Evolutionary conservation across 371 early-diverging fungal genomes (phyloP), one percentile per base, ranked within the genome.

Genomic region (Batkoa obscura): DNA sequence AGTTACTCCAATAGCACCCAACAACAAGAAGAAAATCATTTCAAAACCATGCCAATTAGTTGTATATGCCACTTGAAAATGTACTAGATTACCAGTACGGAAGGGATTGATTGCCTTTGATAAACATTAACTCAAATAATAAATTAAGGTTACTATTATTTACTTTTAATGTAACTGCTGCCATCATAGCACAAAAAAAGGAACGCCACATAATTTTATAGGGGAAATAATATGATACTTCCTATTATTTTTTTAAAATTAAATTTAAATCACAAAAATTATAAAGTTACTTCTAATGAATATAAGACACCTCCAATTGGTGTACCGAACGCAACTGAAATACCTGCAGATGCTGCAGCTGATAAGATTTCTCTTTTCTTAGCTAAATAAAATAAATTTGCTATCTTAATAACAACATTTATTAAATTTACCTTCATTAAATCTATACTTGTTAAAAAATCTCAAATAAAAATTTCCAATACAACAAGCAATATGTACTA

Each of bases 291-390:
- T 58, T 90, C 90, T 33, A 90, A 70, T 33, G 78, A 72, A 58
- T 88, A 88, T 55, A 90, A 66, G 3, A 90, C 88, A 2, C 90
- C 90, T 46, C 90, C 90, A 55, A 90, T 85, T 0, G 90, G 90
- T 0, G 88, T 78, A 17, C 89, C 90, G 65, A 90, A 90, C 1
- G 79, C 80, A 37, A 86, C 84, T 17, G 83, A 76, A 34, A 88
- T 77, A 33, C 90, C 90, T 0, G 90, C 90, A 0, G 90, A 85
- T 0, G 81, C 71, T 0, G 87, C 79, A 3, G 86, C 88, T 3
- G 86, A 84, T 30, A 90, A 64, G 17, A 88, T 78, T 64, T 88
- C 85, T 39, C 89, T 72, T 52, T 80, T 79, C 52, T 76, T 77
- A 50, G 81, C 79, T 58, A 72, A 61, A 36, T 8, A 31, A 39